Percentiles rank a stretch among this genome's conserved stretches.
Evolutionary conservation across 106 monocot genomes (phyloP).

Genomic region (Apostasia shenzhenica): DNA sequence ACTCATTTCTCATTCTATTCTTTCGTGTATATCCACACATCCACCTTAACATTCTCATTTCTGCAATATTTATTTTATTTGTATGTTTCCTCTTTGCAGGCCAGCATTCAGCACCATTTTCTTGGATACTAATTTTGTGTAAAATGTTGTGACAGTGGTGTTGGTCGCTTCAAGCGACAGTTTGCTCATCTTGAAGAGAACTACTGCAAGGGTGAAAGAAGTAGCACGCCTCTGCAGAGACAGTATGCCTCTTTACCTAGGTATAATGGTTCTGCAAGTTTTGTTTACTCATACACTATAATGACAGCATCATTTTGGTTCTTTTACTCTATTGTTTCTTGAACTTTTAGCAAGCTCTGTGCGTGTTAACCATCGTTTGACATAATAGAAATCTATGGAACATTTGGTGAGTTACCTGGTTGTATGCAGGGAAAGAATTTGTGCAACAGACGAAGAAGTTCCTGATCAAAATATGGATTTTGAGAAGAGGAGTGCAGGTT

Average conservation of each 20-base stretch:
- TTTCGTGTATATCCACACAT: too few relatives aligned
- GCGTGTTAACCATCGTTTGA: neutral
- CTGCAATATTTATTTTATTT: too few relatives aligned
- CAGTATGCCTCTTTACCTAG: constrained; percentile 77
- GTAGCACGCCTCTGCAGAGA: constrained; percentile 55
- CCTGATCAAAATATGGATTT: constrained; percentile 24
- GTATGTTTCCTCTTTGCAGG: too few relatives aligned
- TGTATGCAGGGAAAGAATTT: constrained; percentile 61
- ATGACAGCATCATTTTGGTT: neutral
- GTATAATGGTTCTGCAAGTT: constrained; percentile 15
- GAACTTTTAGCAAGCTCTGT: neutral
- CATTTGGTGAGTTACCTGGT: neutral
- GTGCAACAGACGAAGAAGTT: constrained; percentile 29
- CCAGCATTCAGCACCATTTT: too few relatives aligned
- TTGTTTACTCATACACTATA: neutral
- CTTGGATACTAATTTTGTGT: neutral
- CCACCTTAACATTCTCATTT: too few relatives aligned
- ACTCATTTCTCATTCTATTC: too few relatives aligned
- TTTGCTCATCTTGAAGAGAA: constrained; percentile 91
- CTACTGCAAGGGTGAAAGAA: constrained; percentile 63
- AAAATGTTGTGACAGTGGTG: constrained; percentile 45
- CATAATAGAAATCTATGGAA: neutral
- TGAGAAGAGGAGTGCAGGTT: constrained; percentile 27
- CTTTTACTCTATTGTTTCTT: neutral
- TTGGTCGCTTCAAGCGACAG: constrained; percentile 82